Conservation (phyloP, 371 early-diverging fungal species). For the Saksenaea oblongispora region DNA sequence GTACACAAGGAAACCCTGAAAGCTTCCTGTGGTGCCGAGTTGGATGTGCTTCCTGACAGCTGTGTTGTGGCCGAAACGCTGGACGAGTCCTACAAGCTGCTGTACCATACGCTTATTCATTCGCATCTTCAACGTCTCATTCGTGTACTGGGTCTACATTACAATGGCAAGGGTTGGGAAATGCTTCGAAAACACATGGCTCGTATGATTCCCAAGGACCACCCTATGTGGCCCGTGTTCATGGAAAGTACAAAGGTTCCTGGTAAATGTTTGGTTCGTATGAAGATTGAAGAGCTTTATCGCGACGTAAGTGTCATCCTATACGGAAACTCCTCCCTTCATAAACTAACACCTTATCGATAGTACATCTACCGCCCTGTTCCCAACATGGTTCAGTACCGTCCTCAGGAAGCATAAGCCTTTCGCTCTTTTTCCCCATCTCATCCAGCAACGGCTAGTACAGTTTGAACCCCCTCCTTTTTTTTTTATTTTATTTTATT, state of each 20-base stretch:
- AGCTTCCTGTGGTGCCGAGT: slow-evolving; percentile 39
- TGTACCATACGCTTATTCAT: slow-evolving; percentile 74
- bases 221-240: slow-evolving; percentile 52
- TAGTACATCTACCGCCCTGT: slow-evolving; percentile 64
- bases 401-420: slow-evolving; percentile 25
- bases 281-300: slow-evolving; percentile 74
- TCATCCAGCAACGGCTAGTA: neutral
- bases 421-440: neutral
- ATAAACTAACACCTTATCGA: neutral
- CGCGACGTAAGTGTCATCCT: slow-evolving; percentile 55
- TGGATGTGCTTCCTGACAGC: slow-evolving; percentile 62
- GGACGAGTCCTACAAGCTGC: slow-evolving; percentile 60
- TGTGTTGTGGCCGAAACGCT: slow-evolving; percentile 55
- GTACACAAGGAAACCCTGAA: slow-evolving; percentile 59
- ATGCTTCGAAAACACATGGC: slow-evolving; percentile 55
- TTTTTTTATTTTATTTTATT: too few species aligned
- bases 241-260: slow-evolving; percentile 44
- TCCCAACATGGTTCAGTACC: slow-evolving; percentile 64
- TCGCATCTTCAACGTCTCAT: slow-evolving; percentile 70
- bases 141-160: slow-evolving; percentile 66
- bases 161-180: slow-evolving; percentile 68
- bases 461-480: neutral
- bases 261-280: slow-evolving; percentile 65
- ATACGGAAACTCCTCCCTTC: too few species aligned
- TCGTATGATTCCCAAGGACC: slow-evolving; percentile 45